Base-by-base conservation (phyloP, 2,329 filamentous ascomycete genomes). In the Pseudogymnoascus sp. region DNA sequence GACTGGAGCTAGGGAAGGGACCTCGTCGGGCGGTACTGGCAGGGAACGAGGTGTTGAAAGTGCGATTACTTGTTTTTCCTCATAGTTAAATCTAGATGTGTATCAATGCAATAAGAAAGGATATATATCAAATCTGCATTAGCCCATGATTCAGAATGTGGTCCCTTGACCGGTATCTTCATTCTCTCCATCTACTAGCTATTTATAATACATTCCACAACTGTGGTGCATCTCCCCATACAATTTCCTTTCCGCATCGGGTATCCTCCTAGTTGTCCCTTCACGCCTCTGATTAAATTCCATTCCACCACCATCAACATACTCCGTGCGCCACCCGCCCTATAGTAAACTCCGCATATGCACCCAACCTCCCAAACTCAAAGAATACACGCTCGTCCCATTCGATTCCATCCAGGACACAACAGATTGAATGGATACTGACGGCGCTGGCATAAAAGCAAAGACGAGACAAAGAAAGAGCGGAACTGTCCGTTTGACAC, bases 51-150 rank as follows among this genome's bases (percentile, higher is more conserved):
- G 45, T 55, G 45, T 31, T 55, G n/a, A 26, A 29, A 31, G 45
- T 55, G 45, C 45, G 45, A 55, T 55, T 55, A 55, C 26, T 8
- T 55, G 26, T 55, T 55, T 55, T 55, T 55, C 45, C 4, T 55
- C 31, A 55, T 31, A 8, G 26, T 19, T 55, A 55, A 31, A 31
- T 33, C 26, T 55, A 55, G 26, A 55, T 33, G 45, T 55, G n/a
- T 49, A 49, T 55, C 45, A 55, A 55, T 55, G 21, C 11, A 49
- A 55, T 33, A 55, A 31, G 26, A 55, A 31, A 26, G 45, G 45
- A 31, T 55, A 55, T 55, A 12, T 55, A 31, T 31, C 45, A 31
- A 16, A 31, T 55, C 45, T 55, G 8, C 26, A 7, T 55, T 10
- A 19, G n/a, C 10, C 26, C 8, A 31, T 55, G 45, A 19, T 33